Conservation (phyloP, 768 basidiomycete species). For the Mycena chlorophos region DNA sequence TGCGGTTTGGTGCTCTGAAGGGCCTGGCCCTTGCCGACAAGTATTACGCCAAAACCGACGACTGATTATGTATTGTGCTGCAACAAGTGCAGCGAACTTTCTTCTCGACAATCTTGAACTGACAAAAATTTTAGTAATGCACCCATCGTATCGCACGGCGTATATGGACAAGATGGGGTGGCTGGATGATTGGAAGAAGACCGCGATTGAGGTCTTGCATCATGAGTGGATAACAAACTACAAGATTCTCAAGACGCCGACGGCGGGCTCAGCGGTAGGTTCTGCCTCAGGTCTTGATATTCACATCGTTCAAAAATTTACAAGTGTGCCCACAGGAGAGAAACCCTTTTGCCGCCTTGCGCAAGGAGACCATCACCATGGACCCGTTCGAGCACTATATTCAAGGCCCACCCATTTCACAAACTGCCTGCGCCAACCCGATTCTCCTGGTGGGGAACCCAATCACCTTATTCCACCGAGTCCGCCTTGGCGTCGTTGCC, state of each 20-base stretch:
- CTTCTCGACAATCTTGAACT: not conserved
- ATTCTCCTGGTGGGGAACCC: not conserved
- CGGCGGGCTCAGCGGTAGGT: not conserved
- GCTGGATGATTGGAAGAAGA: not conserved
- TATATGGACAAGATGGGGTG: not conserved
- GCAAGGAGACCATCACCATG: not conserved
- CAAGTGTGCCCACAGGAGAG: not conserved
- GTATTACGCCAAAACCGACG: not conserved
- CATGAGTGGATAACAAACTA: not conserved
- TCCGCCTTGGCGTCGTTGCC: not conserved
- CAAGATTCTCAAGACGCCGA: not conserved
- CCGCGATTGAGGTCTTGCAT: not conserved
- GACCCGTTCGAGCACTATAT: not conserved
- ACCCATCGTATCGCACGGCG: not conserved
- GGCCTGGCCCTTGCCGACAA: not conserved
- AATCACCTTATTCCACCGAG: not conserved
- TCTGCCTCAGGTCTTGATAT: not conserved
- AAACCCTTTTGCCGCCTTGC: not conserved
- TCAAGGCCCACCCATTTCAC: not conserved
- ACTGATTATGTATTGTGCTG: not conserved
- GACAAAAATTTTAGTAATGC: not conserved
- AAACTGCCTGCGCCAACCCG: not conserved
- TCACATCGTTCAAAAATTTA: not conserved
- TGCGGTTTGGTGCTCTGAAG: not conserved
- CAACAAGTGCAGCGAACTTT: not conserved